Evolutionary conservation across 768 basidiomycete species (phyloP).

Genomic region (Mrakia gelida): DNA sequence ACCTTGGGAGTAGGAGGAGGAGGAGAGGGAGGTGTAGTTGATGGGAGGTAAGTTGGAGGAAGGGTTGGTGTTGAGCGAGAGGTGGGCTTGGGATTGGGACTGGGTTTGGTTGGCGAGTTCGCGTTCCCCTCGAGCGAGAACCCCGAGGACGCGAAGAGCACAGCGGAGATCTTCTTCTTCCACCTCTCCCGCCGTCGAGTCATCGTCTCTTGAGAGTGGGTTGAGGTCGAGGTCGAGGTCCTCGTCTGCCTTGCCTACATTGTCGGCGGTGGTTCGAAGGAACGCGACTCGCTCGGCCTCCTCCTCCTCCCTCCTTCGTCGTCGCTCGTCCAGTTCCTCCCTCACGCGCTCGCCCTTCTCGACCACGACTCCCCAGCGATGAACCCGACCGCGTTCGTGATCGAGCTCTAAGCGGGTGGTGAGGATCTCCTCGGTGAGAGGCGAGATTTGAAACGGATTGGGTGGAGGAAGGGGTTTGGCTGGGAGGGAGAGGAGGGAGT

Average conservation of each 20-base stretch:
- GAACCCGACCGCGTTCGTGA: neutral
- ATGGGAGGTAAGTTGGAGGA: no score
- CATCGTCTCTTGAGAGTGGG: neutral
- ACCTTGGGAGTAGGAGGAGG: neutral
- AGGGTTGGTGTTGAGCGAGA: neutral
- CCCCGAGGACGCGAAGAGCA: neutral
- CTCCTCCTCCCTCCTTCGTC: neutral
- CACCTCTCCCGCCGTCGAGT: neutral
- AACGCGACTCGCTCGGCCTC: neutral
- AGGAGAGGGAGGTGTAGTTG: no score
- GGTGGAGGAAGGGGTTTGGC: neutral
- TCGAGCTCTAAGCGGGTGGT: neutral
- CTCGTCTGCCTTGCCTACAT: neutral
- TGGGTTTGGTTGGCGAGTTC: neutral
- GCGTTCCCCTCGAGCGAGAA: neutral
- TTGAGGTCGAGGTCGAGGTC: neutral
- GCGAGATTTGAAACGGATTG: neutral
- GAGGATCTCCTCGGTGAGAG: neutral
- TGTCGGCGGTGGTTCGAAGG: no score
- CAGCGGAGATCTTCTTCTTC: neutral
- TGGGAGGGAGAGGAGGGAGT: constrained; percentile 1
- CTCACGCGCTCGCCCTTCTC: neutral
- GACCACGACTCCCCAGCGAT: neutral
- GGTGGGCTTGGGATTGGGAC: neutral
- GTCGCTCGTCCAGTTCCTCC: neutral